phyloP scores from a whole-genome alignment of 2,329 filamentous ascomycete species.

The Ambrosiella beaveri region DNA sequence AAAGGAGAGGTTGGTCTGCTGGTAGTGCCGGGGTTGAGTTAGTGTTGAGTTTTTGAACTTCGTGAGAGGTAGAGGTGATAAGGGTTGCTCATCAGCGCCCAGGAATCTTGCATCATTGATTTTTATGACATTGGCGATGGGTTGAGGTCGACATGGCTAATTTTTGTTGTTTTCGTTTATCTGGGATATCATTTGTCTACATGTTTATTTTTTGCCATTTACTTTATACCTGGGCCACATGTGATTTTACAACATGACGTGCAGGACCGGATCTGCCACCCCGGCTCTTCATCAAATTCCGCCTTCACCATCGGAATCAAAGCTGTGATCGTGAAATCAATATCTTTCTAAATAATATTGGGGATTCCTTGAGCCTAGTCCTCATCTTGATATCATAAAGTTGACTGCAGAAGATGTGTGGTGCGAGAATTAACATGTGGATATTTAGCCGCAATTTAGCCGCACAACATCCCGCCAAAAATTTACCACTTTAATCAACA shows the following conservation, averaged over 20 bases:
- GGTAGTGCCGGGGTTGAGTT: not conserved
- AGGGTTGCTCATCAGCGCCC: not conserved
- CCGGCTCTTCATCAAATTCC: no score
- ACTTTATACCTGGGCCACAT: not conserved
- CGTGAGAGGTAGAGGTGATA: not conserved
- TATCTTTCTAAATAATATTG: no score
- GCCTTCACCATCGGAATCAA: no score
- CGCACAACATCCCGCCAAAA: conserved; percentile 13
- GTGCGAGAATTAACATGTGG: no score
- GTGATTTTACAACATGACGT: no score
- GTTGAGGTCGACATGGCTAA: not conserved
- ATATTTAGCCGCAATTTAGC: conserved; percentile 13
- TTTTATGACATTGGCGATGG: conserved; percentile 4
- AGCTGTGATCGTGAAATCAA: no score
- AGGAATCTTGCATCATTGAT: not conserved
- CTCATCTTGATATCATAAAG: not conserved
- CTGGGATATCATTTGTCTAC: not conserved
- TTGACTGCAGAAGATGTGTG: not conserved
- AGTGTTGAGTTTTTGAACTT: not conserved
- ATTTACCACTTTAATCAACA: conserved; percentile 11
- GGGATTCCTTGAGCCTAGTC: no score
- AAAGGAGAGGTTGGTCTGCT: not conserved
- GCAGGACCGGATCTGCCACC: no score
- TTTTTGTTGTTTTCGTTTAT: conserved; percentile 1
- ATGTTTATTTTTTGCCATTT: not conserved